Conservation (phyloP, 768 basidiomycete genomes). For the Mycena haematopus region DNA sequence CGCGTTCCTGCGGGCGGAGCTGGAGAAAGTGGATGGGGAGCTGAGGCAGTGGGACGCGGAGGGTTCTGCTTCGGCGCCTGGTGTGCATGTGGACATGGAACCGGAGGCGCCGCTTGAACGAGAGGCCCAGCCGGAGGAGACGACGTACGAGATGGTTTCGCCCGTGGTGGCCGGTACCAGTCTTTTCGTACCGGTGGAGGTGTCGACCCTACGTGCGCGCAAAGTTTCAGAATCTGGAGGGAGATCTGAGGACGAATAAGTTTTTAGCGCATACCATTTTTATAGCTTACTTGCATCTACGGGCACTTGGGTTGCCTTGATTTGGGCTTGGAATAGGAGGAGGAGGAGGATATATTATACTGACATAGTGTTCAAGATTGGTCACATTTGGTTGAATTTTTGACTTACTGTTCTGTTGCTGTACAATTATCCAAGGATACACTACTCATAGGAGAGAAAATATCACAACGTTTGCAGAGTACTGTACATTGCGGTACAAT, state of each 20-base stretch:
- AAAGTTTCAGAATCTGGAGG: background rate
- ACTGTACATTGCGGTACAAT: background rate
- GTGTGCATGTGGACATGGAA: background rate
- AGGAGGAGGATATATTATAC: too few relatives aligned
- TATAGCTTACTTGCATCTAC: too few relatives aligned
- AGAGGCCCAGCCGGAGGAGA: background rate
- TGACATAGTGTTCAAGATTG: too few relatives aligned
- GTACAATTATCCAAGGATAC: too few relatives aligned
- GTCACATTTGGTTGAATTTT: too few relatives aligned
- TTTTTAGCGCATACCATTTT: too few relatives aligned
- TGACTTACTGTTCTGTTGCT: too few relatives aligned
- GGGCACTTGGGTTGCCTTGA: background rate
- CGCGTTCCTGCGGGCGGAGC: background rate
- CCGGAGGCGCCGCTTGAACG: background rate
- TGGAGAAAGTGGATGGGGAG: too few relatives aligned
- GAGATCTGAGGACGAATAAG: background rate
- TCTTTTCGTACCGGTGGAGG: background rate
- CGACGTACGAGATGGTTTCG: slow-evolving; percentile 10
- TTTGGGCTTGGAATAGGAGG: too few relatives aligned
- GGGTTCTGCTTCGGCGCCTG: background rate
- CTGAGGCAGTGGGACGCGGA: background rate
- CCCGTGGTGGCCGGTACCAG: background rate
- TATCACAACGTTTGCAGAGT: background rate
- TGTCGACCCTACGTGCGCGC: slow-evolving; percentile 1
- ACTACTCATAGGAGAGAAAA: too few relatives aligned